Conservation (phyloP, 2,329 filamentous ascomycete species). For the Colletotrichum spinosum region DNA sequence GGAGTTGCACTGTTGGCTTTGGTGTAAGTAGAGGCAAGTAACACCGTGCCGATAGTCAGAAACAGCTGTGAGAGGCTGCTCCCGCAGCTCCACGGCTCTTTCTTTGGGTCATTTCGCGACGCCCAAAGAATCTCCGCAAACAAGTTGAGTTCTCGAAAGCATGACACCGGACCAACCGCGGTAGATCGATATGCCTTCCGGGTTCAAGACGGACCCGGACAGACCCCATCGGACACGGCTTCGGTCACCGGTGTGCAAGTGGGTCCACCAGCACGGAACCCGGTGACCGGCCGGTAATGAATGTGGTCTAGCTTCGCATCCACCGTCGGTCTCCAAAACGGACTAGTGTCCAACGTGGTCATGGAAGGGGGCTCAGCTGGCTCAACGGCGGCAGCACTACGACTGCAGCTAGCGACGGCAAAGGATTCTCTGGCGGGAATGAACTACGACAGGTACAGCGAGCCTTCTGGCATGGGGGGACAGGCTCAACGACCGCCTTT, state of each 20-base stretch:
- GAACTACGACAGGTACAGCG: slow-evolving; percentile 2
- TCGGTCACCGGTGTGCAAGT: slow-evolving; percentile 31
- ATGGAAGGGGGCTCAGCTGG: slow-evolving; percentile 22
- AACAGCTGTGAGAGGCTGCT: not conserved
- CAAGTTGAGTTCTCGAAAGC: not conserved
- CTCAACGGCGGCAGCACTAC: slow-evolving; percentile 17
- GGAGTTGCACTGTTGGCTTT: not conserved
- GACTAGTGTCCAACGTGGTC: slow-evolving; percentile 14
- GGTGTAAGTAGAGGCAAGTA: not conserved
- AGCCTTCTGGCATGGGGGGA: slow-evolving; percentile 27
- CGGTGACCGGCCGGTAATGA: slow-evolving; percentile 27
- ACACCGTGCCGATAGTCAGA: slow-evolving; percentile 17
- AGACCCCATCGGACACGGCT: not conserved
- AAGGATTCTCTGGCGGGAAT: slow-evolving; percentile 8
- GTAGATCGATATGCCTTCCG: too few species aligned
- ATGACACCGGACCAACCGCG: too few species aligned
- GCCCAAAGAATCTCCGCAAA: not conserved
- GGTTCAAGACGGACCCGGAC: too few species aligned
- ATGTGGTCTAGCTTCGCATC: slow-evolving; percentile 14
- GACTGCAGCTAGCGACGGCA: slow-evolving; percentile 4
- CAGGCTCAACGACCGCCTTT: slow-evolving; percentile 24
- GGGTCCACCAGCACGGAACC: slow-evolving; percentile 3
- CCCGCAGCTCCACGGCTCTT: not conserved
- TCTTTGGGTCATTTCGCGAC: not conserved
- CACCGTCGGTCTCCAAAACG: slow-evolving; percentile 27